Percentiles rank a stretch among this genome's conserved stretches.
Conservation (phyloP, 495 filamentous ascomycete species). For the Viridothelium virens region DNA sequence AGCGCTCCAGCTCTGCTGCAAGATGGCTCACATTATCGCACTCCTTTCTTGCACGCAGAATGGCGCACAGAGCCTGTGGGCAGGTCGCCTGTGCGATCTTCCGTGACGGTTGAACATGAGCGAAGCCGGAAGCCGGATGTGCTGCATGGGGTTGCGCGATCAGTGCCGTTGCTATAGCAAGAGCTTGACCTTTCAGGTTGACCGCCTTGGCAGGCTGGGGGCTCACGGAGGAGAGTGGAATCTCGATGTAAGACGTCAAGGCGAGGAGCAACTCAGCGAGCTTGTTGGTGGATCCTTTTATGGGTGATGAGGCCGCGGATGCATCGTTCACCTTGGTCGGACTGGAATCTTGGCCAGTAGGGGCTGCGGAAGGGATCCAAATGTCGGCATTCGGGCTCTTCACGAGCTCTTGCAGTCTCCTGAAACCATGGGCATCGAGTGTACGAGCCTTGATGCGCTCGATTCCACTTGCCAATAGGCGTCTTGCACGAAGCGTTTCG, state of each 20-base stretch:
- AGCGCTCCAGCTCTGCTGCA: conserved; percentile 50
- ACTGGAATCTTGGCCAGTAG: conserved; percentile 26
- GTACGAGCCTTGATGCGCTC: conserved; percentile 58
- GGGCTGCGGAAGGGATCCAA: conserved; percentile 52
- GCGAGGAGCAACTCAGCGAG: conserved; percentile 8
- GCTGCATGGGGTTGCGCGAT: conserved; percentile 4
- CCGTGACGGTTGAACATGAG: conserved; percentile 51
- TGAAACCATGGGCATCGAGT: conserved; percentile 81
- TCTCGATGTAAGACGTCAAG: conserved; percentile 8
- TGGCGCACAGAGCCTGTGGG: conserved; percentile 54
- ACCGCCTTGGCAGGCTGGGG: background rate
- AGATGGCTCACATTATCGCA: conserved; percentile 49
- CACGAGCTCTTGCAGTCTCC: conserved; percentile 75
- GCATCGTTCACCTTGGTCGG: conserved; percentile 32
- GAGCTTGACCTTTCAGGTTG: conserved; percentile 7
- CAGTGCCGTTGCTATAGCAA: background rate
- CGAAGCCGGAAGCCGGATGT: conserved; percentile 55
- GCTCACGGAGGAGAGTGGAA: background rate
- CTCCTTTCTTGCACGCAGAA: conserved; percentile 57
- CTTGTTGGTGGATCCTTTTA: conserved; percentile 42
- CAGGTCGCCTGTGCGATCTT: conserved; percentile 58
- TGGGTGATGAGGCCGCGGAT: conserved; percentile 29
- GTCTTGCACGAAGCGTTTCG: conserved; percentile 38
- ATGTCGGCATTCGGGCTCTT: conserved; percentile 57
- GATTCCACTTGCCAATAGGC: conserved; percentile 69